phyloP scores from a whole-genome alignment of 2,329 filamentous ascomycete species.

The Fusarium subglutinans region DNA sequence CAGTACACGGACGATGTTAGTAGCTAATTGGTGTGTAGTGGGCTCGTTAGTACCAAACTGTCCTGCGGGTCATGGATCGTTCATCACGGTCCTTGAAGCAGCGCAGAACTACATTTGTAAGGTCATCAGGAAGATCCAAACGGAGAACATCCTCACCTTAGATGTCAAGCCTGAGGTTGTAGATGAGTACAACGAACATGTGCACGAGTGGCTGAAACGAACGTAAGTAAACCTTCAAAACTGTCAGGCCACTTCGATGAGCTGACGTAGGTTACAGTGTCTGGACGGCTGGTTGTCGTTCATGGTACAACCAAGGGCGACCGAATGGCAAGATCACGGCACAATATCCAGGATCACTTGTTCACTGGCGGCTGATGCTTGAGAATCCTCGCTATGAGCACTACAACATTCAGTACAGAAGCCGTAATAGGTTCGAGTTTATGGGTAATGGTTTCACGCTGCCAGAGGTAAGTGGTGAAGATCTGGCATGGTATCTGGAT shows the following conservation, averaged over 20 bases:
- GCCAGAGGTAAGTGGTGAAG: not conserved
- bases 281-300: slow-evolving; percentile 5
- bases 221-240: not conserved
- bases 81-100: slow-evolving; percentile 5
- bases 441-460: slow-evolving; percentile 13
- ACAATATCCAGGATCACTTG: slow-evolving; percentile 9
- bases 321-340: slow-evolving; percentile 6
- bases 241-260: too few relatives aligned
- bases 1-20: accelerated
- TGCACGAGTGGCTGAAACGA: slow-evolving; percentile 4
- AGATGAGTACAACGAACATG: not conserved
- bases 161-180: slow-evolving; percentile 10
- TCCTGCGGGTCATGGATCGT: slow-evolving; percentile 10
- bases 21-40: not conserved
- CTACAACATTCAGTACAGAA: slow-evolving; percentile 9
- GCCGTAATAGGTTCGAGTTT: slow-evolving; percentile 12
- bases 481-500: slow-evolving; percentile 12
- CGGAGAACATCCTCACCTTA: slow-evolving; percentile 6
- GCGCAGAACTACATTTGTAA: slow-evolving; percentile 15
- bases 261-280: too few relatives aligned
- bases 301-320: slow-evolving; percentile 11
- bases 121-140: slow-evolving; percentile 17
- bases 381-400: not conserved
- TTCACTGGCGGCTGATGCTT: slow-evolving; percentile 13
- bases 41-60: slow-evolving; percentile 4